Evolutionary conservation across 495 filamentous ascomycete species (phyloP), one percentile per base, ranked within the genome.

Genomic region (Copromyces sp.): DNA sequence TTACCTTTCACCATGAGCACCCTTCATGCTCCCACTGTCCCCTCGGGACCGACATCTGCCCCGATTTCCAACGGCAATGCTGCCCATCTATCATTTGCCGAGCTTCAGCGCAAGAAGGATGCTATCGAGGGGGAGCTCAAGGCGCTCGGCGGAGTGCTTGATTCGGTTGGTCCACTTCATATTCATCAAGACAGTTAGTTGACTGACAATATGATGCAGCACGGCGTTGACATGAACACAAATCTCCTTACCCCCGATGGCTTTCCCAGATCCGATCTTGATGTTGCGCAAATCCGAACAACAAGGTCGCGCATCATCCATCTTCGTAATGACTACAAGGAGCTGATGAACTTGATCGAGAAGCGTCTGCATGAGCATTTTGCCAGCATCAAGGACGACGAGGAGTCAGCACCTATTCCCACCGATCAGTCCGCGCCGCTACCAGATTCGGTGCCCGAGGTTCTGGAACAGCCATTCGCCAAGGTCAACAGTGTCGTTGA

Each of bases 211-310:
- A 68, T 38, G 24, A 35, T 75, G 68, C 74, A 97, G 95, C 95
- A 98, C 81, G 89, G 90, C 47, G 95, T 97, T 61, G 91, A 90
- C 73, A 98, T 99, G 96, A 92, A 89, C 79, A 97, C 96, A 3
- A 84, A 87, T 59, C 85, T 99, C 68, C 92, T 92, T 4, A 98
- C 96, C 3, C 89, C 90, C 71, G 96, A 99, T 82, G 96, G 95
- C 69, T 99, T 92, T 80, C 96, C 96, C 40, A 88, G 96, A 76
- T 90, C 90, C 74, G 96, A 99, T 80, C 89, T 99, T 71, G 96
- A 99, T 80, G 90, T 99, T 74, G 92, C 96, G 39, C 94, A 97
- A 82, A 93, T 99, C 77, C 93, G 96, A 59, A 96, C 93, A 11
- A 97, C 94, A 17, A 86, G 96, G 77, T 87, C 94, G 8, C 90